Conservation (phyloP, 768 basidiomycete genomes). For the Lentinula aciculospora region DNA sequence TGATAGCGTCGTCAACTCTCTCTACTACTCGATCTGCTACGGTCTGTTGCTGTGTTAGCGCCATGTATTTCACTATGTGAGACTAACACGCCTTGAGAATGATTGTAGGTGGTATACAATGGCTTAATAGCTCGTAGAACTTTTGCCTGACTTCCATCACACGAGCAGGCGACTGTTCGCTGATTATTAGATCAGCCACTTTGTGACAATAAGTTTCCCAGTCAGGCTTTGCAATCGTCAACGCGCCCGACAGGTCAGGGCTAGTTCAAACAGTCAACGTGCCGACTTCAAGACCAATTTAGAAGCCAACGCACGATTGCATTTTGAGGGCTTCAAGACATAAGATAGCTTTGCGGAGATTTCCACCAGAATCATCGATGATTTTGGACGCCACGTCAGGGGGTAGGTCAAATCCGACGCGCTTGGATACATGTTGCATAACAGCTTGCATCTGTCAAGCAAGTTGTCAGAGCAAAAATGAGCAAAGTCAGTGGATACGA, state of each 20-base stretch:
- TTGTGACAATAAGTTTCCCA: slow-evolving; percentile 98
- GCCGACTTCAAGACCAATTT: neutral
- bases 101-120: slow-evolving; percentile 93
- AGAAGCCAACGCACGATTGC: slow-evolving; percentile 67
- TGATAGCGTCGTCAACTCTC: slow-evolving; percentile 83
- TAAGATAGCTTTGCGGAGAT: slow-evolving; percentile 90
- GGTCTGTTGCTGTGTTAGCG: slow-evolving; percentile 48
- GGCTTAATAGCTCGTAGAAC: slow-evolving; percentile 91
- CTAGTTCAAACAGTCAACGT: slow-evolving; percentile 28
- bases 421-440: slow-evolving; percentile 71
- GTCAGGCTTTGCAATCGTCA: slow-evolving; percentile 93
- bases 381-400: slow-evolving; percentile 71
- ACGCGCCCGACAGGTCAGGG: slow-evolving; percentile 74
- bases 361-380: slow-evolving; percentile 77
- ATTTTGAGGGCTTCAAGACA: slow-evolving; percentile 95
- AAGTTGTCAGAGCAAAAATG: neutral
- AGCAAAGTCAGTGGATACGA: neutral
- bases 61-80: neutral
- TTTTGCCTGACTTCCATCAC: slow-evolving; percentile 92
- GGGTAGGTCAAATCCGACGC: slow-evolving; percentile 79
- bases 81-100: slow-evolving; percentile 70
- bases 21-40: slow-evolving; percentile 85
- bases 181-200: slow-evolving; percentile 84
- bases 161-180: slow-evolving; percentile 83
- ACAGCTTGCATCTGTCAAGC: slow-evolving; percentile 72